Conservation (phyloP, 208 protist species). For the Leishmania major region DNA sequence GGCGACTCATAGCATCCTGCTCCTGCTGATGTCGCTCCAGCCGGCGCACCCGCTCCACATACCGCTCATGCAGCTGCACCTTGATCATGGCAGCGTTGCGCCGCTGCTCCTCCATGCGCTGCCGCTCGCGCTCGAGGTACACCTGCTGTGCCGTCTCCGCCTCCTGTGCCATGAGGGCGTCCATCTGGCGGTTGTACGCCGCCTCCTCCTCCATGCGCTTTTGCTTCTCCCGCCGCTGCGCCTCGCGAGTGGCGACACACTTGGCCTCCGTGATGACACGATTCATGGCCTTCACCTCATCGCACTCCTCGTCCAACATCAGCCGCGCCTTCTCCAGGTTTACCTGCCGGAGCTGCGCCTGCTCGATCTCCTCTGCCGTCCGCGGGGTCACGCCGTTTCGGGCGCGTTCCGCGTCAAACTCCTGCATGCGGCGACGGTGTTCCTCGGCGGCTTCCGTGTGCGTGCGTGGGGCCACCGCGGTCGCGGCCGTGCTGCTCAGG, state of each 20-base stretch:
- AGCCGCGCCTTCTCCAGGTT: conserved; percentile 78
- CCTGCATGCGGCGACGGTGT: conserved; percentile 74
- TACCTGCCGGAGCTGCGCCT: conserved; percentile 66
- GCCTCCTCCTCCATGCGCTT: conserved; percentile 56
- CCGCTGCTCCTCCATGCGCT: conserved; percentile 79
- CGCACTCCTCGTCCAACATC: conserved; percentile 87
- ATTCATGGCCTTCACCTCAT: conserved; percentile 95
- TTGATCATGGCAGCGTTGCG: conserved; percentile 87
- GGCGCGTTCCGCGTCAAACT: conserved; percentile 73
- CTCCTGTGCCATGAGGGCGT: conserved; percentile 87
- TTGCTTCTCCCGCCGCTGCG: conserved; percentile 86
- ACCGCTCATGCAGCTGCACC: conserved; percentile 89
- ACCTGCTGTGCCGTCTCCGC: conserved; percentile 84
- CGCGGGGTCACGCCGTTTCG: conserved; percentile 45
- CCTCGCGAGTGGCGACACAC: conserved; percentile 91
- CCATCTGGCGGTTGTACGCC: conserved; percentile 75
- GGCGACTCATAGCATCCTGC: conserved; percentile 91
- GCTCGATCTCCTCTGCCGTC: conserved; percentile 83
- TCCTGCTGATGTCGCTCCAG: conserved; percentile 92
- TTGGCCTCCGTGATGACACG: conserved; percentile 90
- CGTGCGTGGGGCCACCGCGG: conserved; percentile 7
- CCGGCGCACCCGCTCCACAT: conserved; percentile 86
- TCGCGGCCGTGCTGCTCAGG: conserved; percentile 8
- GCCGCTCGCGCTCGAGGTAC: conserved; percentile 90
- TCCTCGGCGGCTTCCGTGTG: conserved; percentile 58